Percentiles rank a stretch among this genome's conserved stretches.
These are phyloP conservation scores for Termitomyces sp. DNA, from an alignment of 768 basidiomycete species.

Conservation along the genomic window DNA sequence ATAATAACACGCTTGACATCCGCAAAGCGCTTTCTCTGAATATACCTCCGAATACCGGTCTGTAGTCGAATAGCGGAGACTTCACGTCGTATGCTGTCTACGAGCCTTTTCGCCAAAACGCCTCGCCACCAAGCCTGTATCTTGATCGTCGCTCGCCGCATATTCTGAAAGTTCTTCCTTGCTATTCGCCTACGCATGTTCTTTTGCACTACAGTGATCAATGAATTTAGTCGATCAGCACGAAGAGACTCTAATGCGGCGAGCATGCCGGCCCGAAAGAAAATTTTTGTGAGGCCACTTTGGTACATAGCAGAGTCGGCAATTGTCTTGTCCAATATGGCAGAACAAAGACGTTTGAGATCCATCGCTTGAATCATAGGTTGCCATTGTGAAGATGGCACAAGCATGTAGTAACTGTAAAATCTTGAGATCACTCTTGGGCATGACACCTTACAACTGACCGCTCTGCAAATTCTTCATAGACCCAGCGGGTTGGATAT, in stretches of 20 bases:
- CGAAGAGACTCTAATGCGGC: slow-evolving; percentile 91
- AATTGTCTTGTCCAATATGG: slow-evolving; percentile 82
- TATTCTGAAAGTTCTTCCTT: slow-evolving; percentile 67
- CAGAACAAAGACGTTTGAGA: slow-evolving; percentile 72
- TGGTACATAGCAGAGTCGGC: slow-evolving; percentile 96
- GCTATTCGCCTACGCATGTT: slow-evolving; percentile 89
- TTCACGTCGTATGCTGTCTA: slow-evolving; percentile 66
- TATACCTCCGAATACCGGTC: slow-evolving; percentile 58
- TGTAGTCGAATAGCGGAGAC: slow-evolving; percentile 77
- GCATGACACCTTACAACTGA: slow-evolving; percentile 29
- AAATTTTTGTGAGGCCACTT: slow-evolving; percentile 95
- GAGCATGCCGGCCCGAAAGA: slow-evolving; percentile 99
- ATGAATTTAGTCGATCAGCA: slow-evolving; percentile 78
- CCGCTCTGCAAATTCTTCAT: slow-evolving; percentile 98
- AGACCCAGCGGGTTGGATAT: slow-evolving; percentile 97
- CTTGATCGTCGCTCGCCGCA: slow-evolving; percentile 70
- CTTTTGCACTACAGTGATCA: slow-evolving; percentile 97
- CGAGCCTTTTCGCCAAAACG: slow-evolving; percentile 69
- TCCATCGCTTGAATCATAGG: slow-evolving; percentile 81
- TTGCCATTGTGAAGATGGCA: slow-evolving; percentile 81
- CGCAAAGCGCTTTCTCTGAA: slow-evolving; percentile 70
- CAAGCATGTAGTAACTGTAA: slow-evolving; percentile 92
- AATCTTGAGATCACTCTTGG: slow-evolving; percentile 12
- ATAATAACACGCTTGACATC: slow-evolving; percentile 58
- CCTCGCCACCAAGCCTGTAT: slow-evolving; percentile 96